Evolutionary conservation across 2,329 filamentous ascomycete species (phyloP).

Genomic region (Aspergillus texensis): DNA sequence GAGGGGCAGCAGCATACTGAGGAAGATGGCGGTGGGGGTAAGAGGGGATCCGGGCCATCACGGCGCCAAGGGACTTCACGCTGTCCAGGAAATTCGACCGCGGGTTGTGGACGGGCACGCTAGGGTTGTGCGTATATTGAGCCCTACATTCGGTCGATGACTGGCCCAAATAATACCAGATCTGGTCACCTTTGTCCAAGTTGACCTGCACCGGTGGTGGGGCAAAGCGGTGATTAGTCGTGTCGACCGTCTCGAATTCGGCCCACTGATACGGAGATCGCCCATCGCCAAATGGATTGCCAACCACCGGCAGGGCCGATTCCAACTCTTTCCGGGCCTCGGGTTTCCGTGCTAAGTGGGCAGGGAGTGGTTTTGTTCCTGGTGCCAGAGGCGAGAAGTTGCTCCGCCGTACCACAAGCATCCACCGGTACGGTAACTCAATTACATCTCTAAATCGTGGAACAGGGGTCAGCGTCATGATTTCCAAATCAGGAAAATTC

Average conservation of each 20-base stretch:
- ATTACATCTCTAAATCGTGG: conserved; percentile 48
- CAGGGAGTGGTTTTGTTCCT: conserved; percentile 50
- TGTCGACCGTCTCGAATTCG: conserved; percentile 70
- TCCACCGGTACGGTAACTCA: conserved; percentile 62
- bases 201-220: conserved; percentile 69
- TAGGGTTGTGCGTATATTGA: conserved; percentile 82
- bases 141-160: conserved; percentile 87
- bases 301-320: conserved; percentile 65
- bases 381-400: conserved; percentile 51
- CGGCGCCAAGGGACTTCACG: conserved; percentile 44
- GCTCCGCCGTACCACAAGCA: conserved; percentile 53
- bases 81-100: conserved; percentile 54
- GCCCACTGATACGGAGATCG: conserved; percentile 66
- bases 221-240: conserved; percentile 54
- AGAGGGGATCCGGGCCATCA: conserved; percentile 29
- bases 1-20: conserved; percentile 15
- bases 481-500: conserved; percentile 17
- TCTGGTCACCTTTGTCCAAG: conserved; percentile 69
- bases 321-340: conserved; percentile 58
- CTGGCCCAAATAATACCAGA: conserved; percentile 88
- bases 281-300: conserved; percentile 66
- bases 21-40: conserved; percentile 17
- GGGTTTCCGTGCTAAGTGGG: conserved; percentile 53
- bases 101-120: conserved; percentile 50
- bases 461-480: conserved; percentile 17